A percentile compares a stretch with the other conserved stretches of the same genome.
These are phyloP conservation scores for Boletus barrowsii DNA, from an alignment of 768 basidiomycete genomes.

Conservation along the genomic window DNA sequence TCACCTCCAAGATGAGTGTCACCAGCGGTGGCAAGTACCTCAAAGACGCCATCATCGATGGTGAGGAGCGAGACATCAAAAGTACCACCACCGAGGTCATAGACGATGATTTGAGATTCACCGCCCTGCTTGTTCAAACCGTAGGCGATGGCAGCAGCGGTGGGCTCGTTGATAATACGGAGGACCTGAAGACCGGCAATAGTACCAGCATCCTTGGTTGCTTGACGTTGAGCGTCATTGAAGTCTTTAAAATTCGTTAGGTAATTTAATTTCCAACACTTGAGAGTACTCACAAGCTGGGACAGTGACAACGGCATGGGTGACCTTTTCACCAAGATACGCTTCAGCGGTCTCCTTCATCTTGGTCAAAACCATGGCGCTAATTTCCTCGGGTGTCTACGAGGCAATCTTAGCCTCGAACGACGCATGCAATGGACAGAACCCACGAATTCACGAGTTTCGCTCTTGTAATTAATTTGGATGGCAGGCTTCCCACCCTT, in stretches of 20 bases:
- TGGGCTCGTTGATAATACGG: constrained; percentile 97
- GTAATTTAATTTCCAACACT: background rate
- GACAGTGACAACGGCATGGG: constrained; percentile 97
- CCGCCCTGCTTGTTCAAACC: constrained; percentile 95
- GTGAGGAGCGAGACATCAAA: constrained; percentile 97
- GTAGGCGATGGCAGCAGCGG: constrained; percentile 96
- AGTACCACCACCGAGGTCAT: constrained; percentile 73
- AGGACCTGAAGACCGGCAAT: constrained; percentile 94
- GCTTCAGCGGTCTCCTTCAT: constrained; percentile 99
- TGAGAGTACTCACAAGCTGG: constrained; percentile 70
- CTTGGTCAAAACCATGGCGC: constrained; percentile 92
- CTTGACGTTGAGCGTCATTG: constrained; percentile 99
- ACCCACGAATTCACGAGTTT: constrained; percentile 80
- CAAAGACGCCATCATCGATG: constrained; percentile 91
- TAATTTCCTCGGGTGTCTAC: constrained; percentile 90
- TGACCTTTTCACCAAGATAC: constrained; percentile 93
- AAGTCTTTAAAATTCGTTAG: constrained; percentile 65
- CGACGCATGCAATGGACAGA: background rate
- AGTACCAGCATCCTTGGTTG: constrained; percentile 95
- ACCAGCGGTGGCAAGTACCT: constrained; percentile 87
- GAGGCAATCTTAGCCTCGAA: background rate
- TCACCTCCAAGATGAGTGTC: constrained; percentile 95
- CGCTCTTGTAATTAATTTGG: constrained; percentile 74
- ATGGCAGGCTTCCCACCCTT: constrained; percentile 80
- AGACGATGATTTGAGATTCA: constrained; percentile 95